Percentiles rank a stretch among this genome's conserved stretches.
phyloP scores from a whole-genome alignment of 176 grass and related monocot genomes.

The Rhipidocladum racemiflorum region DNA sequence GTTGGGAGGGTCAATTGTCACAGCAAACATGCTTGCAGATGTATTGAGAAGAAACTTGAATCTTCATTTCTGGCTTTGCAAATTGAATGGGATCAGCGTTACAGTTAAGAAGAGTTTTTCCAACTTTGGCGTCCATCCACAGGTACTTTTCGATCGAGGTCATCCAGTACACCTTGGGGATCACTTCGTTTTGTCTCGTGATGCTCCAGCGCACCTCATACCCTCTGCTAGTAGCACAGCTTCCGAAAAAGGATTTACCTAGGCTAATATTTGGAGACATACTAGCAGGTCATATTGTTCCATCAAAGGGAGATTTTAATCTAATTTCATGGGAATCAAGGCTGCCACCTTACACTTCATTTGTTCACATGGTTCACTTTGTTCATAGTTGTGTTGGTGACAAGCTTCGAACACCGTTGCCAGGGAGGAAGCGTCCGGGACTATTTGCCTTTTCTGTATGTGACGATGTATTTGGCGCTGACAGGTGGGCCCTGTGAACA shows the following conservation, averaged over 20 bases:
- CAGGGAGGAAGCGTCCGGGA: too few relatives aligned
- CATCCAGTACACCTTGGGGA: neutral
- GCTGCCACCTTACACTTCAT: neutral
- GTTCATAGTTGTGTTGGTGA: too few relatives aligned
- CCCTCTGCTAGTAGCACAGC: neutral
- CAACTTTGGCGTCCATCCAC: neutral
- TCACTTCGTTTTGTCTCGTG: neutral
- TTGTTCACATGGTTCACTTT: too few relatives aligned
- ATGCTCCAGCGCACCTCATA: too few relatives aligned
- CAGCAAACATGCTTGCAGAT: too few relatives aligned
- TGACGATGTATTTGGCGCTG: neutral
- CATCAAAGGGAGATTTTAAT: neutral
- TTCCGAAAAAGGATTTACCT: neutral
- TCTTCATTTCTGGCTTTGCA: too few relatives aligned
- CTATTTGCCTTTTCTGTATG: too few relatives aligned
- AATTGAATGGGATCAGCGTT: neutral
- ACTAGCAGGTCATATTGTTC: neutral
- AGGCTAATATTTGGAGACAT: neutral
- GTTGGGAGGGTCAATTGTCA: too few relatives aligned
- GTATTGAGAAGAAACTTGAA: too few relatives aligned
- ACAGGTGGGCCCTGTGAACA: too few relatives aligned
- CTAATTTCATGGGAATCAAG: neutral
- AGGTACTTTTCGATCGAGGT: neutral
- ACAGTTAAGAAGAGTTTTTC: neutral
- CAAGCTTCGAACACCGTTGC: too few relatives aligned